These are phyloP conservation scores for Smittium mucronatum DNA, from an alignment of 371 early-diverging fungal genomes.

Conservation along the genomic window DNA sequence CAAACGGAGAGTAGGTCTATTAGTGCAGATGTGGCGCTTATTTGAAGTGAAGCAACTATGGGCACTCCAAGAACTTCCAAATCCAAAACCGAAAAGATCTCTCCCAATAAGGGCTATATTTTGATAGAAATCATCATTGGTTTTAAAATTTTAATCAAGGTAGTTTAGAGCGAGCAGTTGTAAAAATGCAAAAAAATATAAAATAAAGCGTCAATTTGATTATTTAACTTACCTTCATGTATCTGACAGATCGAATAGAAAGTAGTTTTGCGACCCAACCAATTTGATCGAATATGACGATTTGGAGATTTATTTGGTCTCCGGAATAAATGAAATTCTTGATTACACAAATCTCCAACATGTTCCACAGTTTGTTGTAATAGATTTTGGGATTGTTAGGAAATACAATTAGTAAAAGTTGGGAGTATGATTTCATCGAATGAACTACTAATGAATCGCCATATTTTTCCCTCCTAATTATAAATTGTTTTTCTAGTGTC, in stretches of 20 bases:
- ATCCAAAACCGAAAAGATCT: conserved; percentile 6
- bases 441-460: background rate
- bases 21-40: background rate
- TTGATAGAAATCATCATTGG: too few relatives aligned
- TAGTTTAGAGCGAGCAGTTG: too few relatives aligned
- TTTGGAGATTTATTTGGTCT: conserved; percentile 2
- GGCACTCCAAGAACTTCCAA: conserved; percentile 8
- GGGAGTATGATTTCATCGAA: conserved; percentile 4
- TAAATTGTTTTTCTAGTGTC: conserved; percentile 7
- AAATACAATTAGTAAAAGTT: background rate
- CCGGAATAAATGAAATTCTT: conserved; percentile 10
- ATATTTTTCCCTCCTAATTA: conserved; percentile 9
- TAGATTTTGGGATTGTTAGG: background rate
- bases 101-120: conserved; percentile 9
- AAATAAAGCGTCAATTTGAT: too few relatives aligned
- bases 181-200: too few relatives aligned
- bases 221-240: conserved; percentile 9
- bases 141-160: too few relatives aligned
- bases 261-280: background rate
- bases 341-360: conserved; percentile 4
- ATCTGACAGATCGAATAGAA: background rate
- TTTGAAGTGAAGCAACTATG: background rate
- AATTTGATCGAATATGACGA: background rate
- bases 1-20: background rate
- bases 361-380: conserved; percentile 4